These are phyloP conservation scores for Sordariomycetes sp. DNA, from an alignment of 2,329 filamentous ascomycete genomes.

Conservation along the genomic window DNA sequence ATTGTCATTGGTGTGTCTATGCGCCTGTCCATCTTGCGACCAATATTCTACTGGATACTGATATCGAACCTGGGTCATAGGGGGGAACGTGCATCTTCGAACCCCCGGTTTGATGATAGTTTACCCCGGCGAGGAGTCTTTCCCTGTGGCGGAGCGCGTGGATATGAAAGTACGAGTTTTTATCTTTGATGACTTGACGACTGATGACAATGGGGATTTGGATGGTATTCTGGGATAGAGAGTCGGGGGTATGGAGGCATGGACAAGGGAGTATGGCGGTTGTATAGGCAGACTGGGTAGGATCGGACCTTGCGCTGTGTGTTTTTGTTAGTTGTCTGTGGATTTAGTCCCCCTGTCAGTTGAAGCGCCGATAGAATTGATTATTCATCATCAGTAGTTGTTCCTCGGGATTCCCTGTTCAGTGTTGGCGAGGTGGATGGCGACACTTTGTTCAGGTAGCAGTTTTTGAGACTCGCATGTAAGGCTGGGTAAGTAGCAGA, in stretches of 20 bases:
- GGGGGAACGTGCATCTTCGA: neutral
- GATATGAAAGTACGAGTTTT: neutral
- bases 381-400: neutral
- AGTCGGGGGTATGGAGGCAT: neutral
- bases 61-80: constrained; percentile 3
- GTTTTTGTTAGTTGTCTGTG: neutral
- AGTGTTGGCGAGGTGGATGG: neutral
- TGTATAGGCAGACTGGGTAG: neutral
- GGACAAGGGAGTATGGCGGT: neutral
- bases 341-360: neutral
- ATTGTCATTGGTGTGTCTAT: neutral
- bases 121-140: neutral
- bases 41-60: constrained; percentile 2
- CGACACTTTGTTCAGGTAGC: neutral
- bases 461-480: neutral
- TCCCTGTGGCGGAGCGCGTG: neutral
- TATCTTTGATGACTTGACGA: neutral
- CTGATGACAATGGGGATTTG: neutral
- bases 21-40: neutral
- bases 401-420: neutral
- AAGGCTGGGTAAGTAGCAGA: neutral
- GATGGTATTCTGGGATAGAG: neutral
- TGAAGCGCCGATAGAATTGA: neutral
- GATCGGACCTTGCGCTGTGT: neutral
- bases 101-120: neutral